Conservation (phyloP, 169 alveolate species). For the Plasmodium malariae region DNA sequence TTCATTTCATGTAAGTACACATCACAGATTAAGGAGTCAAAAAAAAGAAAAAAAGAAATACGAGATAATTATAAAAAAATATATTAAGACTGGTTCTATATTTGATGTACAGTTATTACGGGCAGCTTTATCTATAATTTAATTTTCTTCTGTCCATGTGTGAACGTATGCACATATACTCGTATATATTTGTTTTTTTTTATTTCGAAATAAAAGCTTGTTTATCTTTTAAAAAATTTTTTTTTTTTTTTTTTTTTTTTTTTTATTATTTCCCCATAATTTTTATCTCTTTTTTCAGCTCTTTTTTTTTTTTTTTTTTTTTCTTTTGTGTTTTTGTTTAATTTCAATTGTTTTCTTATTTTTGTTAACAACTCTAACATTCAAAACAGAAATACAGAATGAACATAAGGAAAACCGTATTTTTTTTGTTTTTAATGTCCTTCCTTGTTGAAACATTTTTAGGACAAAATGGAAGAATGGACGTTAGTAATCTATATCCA, state of each 20-base stretch:
- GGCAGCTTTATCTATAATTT: too few species aligned
- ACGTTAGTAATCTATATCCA: background rate
- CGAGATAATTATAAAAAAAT: too few species aligned
- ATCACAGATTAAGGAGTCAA: background rate
- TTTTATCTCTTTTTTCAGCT: too few species aligned
- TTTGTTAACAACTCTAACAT: background rate
- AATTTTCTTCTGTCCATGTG: too few species aligned
- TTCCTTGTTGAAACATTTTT: constrained; percentile 1
- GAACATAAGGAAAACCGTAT: background rate
- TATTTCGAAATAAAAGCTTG: too few species aligned
- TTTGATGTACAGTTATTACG: too few species aligned
- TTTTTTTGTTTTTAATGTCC: background rate
- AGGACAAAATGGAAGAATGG: background rate
- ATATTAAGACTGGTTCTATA: background rate
- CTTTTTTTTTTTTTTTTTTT: background rate
- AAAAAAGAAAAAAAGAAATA: too few species aligned
- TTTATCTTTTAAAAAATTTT: too few species aligned
- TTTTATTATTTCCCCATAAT: too few species aligned
- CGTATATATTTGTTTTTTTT: too few species aligned
- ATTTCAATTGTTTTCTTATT: background rate
- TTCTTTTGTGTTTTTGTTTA: background rate
- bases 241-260: too few species aligned
- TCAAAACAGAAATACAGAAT: background rate
- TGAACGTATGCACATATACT: too few species aligned
- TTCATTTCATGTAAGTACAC: background rate